Evolutionary conservation across 208 protist genomes (phyloP).

Genomic region (Blastocrithidia nonstop): DNA sequence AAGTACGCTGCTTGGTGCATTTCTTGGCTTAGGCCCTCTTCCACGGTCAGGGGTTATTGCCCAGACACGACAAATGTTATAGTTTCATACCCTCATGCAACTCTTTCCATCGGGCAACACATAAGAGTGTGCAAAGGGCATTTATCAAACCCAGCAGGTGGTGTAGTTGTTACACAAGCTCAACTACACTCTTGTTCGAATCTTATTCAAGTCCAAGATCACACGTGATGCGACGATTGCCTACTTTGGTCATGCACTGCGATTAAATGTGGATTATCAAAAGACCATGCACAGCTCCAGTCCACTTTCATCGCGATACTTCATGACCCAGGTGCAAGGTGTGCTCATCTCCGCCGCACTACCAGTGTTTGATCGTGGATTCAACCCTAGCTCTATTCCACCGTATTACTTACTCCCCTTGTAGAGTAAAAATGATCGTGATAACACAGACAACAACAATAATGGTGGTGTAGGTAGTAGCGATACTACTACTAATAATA

Average conservation of each 20-base stretch:
- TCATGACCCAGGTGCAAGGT: slow-evolving; percentile 65
- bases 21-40: slow-evolving; percentile 42
- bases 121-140: slow-evolving; percentile 18
- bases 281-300: slow-evolving; percentile 66
- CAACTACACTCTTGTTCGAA: slow-evolving; percentile 38
- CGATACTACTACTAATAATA: too few relatives aligned
- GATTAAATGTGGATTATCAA: slow-evolving; percentile 55
- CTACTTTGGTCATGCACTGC: slow-evolving; percentile 47
- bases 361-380: slow-evolving; percentile 23
- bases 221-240: slow-evolving; percentile 50
- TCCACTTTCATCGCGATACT: slow-evolving; percentile 58
- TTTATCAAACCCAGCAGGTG: slow-evolving; percentile 32
- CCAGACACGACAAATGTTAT: neutral
- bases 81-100: slow-evolving; percentile 18
- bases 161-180: slow-evolving; percentile 22
- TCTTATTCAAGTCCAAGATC: slow-evolving; percentile 29
- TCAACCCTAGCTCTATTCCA: slow-evolving; percentile 20
- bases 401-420: slow-evolving; percentile 46
- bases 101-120: slow-evolving; percentile 26
- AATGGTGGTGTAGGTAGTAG: too few relatives aligned
- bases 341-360: slow-evolving; percentile 54
- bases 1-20: slow-evolving; percentile 49
- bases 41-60: neutral
- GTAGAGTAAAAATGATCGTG: too few relatives aligned
- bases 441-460: slow-evolving; percentile 11